These are phyloP conservation scores for Fusarium sp. DNA, from an alignment of 2,329 filamentous ascomycete genomes.

Conservation along the genomic window DNA sequence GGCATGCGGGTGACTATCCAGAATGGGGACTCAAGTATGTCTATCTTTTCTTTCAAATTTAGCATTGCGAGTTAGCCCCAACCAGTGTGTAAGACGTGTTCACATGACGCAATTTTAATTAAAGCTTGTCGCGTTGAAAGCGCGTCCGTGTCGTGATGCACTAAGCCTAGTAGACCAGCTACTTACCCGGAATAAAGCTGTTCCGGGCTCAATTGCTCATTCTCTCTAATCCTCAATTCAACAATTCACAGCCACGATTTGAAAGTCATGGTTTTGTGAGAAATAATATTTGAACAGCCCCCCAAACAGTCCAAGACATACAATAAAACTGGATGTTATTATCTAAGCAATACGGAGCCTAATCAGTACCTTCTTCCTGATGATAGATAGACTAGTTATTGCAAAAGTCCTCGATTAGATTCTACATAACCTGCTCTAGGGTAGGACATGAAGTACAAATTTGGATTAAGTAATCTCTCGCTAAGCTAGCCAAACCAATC, in stretches of 20 bases:
- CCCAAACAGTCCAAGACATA: background rate
- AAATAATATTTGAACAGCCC: background rate
- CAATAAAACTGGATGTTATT: rapidly evolving
- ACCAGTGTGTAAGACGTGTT: background rate
- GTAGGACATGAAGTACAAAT: background rate
- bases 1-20: background rate
- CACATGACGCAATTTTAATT: background rate
- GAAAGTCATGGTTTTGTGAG: rapidly evolving
- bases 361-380: rapidly evolving
- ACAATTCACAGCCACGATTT: no score
- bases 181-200: background rate
- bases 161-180: no score
- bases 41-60: background rate
- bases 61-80: background rate
- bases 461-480: background rate
- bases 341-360: background rate
- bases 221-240: no score
- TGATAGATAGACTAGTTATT: background rate
- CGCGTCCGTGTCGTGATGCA: background rate
- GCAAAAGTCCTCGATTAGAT: background rate
- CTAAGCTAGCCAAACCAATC: background rate
- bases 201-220: rapidly evolving
- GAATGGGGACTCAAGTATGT: background rate
- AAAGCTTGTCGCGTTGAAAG: background rate
- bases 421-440: background rate